Percentiles rank a stretch among this genome's conserved stretches.
Conservation (phyloP, 2,329 filamentous ascomycete genomes). For the Aspergillus hiratsukae region DNA sequence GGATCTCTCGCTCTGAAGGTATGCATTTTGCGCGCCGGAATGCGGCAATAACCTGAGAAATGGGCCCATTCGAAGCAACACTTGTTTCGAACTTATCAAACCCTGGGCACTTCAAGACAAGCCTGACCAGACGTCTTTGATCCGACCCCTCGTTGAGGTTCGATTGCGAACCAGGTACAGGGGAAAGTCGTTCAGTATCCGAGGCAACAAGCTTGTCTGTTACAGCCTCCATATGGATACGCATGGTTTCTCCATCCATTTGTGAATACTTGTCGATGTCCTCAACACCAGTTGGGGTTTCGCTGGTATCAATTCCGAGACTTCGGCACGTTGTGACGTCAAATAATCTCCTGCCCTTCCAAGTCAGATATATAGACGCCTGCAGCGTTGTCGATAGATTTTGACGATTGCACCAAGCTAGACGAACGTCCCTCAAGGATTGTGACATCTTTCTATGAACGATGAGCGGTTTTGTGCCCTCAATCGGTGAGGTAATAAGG, state of each 20-base stretch:
- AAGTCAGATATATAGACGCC: conserved; percentile 68
- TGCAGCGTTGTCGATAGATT: conserved; percentile 46
- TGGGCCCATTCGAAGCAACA: conserved; percentile 46
- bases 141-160: conserved; percentile 12
- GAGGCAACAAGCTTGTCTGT: conserved; percentile 50
- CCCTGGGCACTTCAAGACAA: conserved; percentile 51
- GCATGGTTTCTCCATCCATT: conserved; percentile 47
- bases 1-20: conserved; percentile 49
- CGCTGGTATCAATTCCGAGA: conserved; percentile 56
- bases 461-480: conserved; percentile 56
- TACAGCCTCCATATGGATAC: conserved; percentile 73
- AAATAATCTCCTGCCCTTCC: conserved; percentile 68
- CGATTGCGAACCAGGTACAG: not conserved
- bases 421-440: conserved; percentile 61
- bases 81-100: conserved; percentile 49
- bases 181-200: conserved; percentile 1
- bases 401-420: conserved; percentile 66
- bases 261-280: conserved; percentile 45
- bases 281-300: conserved; percentile 31
- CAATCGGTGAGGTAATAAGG: conserved; percentile 64
- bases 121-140: conserved; percentile 34
- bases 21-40: conserved; percentile 57
- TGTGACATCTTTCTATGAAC: conserved; percentile 65
- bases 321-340: conserved; percentile 68
- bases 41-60: conserved; percentile 58